Evolutionary conservation across 2,329 filamentous ascomycete genomes (phyloP).

Genomic region (Paecilomyces niveus): DNA sequence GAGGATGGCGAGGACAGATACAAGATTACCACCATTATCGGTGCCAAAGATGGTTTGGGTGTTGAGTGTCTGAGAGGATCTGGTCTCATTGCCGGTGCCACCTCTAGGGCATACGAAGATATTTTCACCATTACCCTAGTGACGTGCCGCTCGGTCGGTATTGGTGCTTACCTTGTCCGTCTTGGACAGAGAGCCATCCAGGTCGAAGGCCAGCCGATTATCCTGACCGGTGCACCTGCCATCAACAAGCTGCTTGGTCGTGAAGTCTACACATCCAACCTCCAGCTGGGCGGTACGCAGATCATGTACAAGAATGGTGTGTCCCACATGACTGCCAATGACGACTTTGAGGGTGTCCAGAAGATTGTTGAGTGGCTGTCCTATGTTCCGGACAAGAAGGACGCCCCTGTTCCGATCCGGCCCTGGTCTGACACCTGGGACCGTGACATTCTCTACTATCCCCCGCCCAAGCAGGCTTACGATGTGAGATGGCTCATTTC

Average conservation of each 20-base stretch:
- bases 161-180: conserved; percentile 96
- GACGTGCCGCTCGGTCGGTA: conserved; percentile 97
- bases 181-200: conserved; percentile 97
- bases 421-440: conserved; percentile 84
- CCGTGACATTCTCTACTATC: conserved; percentile 77
- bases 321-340: conserved; percentile 94
- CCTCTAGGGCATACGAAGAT: conserved; percentile 93
- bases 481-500: conserved; percentile 91
- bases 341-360: conserved; percentile 95
- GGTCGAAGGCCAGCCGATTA: conserved; percentile 97
- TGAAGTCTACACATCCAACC: conserved; percentile 97
- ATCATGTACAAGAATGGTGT: conserved; percentile 99
- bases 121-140: conserved; percentile 98
- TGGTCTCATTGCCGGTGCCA: conserved; percentile 95
- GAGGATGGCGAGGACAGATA: conserved; percentile 86
- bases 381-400: conserved; percentile 92
- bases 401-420: conserved; percentile 84
- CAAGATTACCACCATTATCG: conserved; percentile 90
- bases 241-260: conserved; percentile 97
- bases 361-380: conserved; percentile 99
- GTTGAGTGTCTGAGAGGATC: conserved; percentile 96
- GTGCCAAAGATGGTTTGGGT: conserved; percentile 90
- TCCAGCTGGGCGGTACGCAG: conserved; percentile 99
- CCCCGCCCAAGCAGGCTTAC: conserved; percentile 74
- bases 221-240: conserved; percentile 91